Conservation (phyloP, 1,284 basidiomycete species). For the Mycosarcoma maydis region DNA sequence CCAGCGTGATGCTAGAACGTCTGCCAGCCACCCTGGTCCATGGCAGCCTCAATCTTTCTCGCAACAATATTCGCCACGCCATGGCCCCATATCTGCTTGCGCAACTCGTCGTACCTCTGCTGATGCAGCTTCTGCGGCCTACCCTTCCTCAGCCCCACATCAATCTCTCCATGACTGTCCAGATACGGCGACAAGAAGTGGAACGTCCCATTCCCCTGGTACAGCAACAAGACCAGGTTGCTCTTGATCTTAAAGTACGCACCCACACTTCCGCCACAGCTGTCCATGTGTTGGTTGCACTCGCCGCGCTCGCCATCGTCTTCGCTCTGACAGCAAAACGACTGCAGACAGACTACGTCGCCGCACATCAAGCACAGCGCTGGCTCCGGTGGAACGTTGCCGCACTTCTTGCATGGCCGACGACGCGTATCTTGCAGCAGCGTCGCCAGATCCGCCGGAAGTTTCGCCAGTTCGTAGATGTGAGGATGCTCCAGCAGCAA, state of each 20-base stretch:
- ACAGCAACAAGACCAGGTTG: slow-evolving; percentile 90
- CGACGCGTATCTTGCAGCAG: slow-evolving; percentile 79
- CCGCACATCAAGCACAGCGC: slow-evolving; percentile 94
- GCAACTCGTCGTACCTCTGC: slow-evolving; percentile 88
- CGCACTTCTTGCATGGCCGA: slow-evolving; percentile 79
- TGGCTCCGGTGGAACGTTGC: slow-evolving; percentile 81
- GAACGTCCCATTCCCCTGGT: slow-evolving; percentile 88
- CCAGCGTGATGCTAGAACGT: slow-evolving; percentile 72
- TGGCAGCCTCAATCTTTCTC: slow-evolving; percentile 77
- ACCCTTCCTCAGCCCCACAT: slow-evolving; percentile 87
- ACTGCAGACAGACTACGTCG: slow-evolving; percentile 85
- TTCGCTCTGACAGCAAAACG: slow-evolving; percentile 86
- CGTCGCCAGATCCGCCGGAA: slow-evolving; percentile 84
- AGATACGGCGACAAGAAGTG: slow-evolving; percentile 84
- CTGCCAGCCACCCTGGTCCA: slow-evolving; percentile 94
- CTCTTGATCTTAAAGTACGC: slow-evolving; percentile 91
- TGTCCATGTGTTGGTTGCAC: slow-evolving; percentile 93
- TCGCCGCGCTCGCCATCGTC: slow-evolving; percentile 75
- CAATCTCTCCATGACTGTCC: slow-evolving; percentile 93
- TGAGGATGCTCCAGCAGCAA: slow-evolving; percentile 78
- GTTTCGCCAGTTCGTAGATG: slow-evolving; percentile 82
- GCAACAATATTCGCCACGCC: slow-evolving; percentile 90
- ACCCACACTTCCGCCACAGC: slow-evolving; percentile 90
- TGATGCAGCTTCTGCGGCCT: slow-evolving; percentile 87
- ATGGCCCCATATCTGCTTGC: slow-evolving; percentile 88